Base-by-base conservation (phyloP, 139 green algal genomes). In the Nannochloris sp. region DNA sequence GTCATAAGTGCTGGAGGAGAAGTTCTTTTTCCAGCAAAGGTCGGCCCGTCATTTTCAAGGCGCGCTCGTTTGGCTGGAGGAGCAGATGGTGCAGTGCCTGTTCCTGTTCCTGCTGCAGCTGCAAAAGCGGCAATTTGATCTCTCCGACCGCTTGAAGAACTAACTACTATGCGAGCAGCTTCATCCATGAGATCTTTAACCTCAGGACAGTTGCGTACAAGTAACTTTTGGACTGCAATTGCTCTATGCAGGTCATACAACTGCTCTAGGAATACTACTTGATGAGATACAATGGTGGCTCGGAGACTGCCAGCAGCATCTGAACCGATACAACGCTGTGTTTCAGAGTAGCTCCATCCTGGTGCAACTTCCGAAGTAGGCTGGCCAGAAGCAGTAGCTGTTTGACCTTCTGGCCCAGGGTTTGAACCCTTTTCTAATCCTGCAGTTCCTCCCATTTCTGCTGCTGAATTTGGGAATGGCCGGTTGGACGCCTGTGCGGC, bases 161-260 rank as follows among this genome's bases (percentile, higher is more conserved):
- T 51, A 19, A 51, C 19, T 19, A 51, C 19, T 19, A 51, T 51
- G 42, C 19, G 48, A 27, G 48, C 9, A 32, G 48, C 13, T 31
- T 33, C 25, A 47, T 14, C 1, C 10, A 64, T 3, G 53, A 70
- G 34, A 36, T 56, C 47, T 39, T 75, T 45, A 25, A 70, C 38
- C 39, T 75, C 68, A 7, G 61, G 36, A 25, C 60, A 64, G 61
- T 75, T 67, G 4, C 59, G 48, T 27, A 76, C 47, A 24, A 76
- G 69, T 32, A 76, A 54, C 12, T 35, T 36, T 53, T 76, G 69
- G 14, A 76, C 57, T 32, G 69, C 69, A 13, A 76, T 76, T 29
- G 69, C 61, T 30, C 69, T 53, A 55, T 71, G 61, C n/a, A 76
- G 38, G 42, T 76, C 69, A 27, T 71, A 71, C 54, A 71, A 37